phyloP scores from a whole-genome alignment of 2,329 filamentous ascomycete genomes.

The Diaporthe batatas region DNA sequence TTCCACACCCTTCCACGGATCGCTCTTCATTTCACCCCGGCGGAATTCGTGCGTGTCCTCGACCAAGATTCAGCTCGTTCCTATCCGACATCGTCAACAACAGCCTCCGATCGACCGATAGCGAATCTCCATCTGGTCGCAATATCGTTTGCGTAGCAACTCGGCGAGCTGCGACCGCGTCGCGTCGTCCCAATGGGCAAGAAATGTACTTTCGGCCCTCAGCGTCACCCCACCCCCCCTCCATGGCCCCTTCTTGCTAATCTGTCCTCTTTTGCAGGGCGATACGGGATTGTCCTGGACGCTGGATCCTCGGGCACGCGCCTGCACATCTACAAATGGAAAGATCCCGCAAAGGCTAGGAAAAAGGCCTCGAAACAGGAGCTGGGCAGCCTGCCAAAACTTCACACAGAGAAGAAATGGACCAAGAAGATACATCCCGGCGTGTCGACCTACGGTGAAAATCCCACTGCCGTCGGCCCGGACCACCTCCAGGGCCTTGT shows the following conservation, averaged over 20 bases:
- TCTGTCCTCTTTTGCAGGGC: slow-evolving; percentile 56
- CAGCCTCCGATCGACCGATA: slow-evolving; percentile 1
- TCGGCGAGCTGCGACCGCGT: slow-evolving; percentile 30
- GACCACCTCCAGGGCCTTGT: slow-evolving; percentile 86
- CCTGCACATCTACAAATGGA: slow-evolving; percentile 94
- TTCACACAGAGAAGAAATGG: slow-evolving; percentile 88
- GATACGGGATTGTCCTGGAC: slow-evolving; percentile 96
- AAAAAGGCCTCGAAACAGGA: slow-evolving; percentile 71
- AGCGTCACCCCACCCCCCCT: too few species aligned
- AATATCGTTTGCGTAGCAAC: background rate
- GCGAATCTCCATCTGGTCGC: background rate
- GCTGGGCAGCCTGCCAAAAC: slow-evolving; percentile 78
- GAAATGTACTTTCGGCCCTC: slow-evolving; percentile 38
- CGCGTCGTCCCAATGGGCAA: slow-evolving; percentile 42
- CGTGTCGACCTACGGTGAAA: slow-evolving; percentile 89
- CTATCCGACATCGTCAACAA: background rate
- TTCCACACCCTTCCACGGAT: background rate
- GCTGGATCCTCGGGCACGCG: slow-evolving; percentile 97
- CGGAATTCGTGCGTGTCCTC: background rate
- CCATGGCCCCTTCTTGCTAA: slow-evolving; percentile 16
- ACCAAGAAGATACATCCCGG: slow-evolving; percentile 95
- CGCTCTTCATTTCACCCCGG: background rate
- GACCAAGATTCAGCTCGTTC: background rate
- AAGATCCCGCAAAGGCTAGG: slow-evolving; percentile 78
- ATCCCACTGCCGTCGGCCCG: slow-evolving; percentile 80